Conservation (phyloP, 1,139 yeast genomes). For the Candida glucosophila region DNA sequence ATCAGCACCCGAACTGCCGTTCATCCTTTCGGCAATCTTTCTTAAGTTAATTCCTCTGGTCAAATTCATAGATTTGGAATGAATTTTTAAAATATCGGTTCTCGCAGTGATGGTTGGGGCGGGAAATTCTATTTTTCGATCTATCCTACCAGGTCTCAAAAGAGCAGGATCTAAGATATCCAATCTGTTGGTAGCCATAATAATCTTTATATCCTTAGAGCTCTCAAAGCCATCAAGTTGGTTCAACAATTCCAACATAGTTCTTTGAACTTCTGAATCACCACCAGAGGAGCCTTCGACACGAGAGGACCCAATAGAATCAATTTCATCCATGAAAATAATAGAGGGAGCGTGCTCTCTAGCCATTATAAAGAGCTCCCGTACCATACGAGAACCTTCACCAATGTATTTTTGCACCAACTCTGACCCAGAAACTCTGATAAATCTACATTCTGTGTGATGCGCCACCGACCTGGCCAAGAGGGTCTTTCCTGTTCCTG, state of each 20-base stretch:
- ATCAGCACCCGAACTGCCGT: constrained; percentile 97
- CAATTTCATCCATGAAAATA: constrained; percentile 97
- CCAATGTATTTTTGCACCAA: constrained; percentile 96
- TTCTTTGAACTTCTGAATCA: constrained; percentile 96
- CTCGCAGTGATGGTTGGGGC: constrained; percentile 96
- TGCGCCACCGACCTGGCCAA: constrained; percentile 98
- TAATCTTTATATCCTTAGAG: constrained; percentile 89
- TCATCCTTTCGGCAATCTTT: constrained; percentile 96
- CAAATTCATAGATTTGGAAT: constrained; percentile 92
- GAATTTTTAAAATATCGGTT: constrained; percentile 89
- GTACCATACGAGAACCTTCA: constrained; percentile 97
- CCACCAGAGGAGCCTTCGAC: constrained; percentile 86
- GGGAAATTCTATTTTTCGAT: constrained; percentile 95
- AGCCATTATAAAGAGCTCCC: constrained; percentile 96
- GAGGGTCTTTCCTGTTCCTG: constrained; percentile 97
- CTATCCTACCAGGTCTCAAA: constrained; percentile 95
- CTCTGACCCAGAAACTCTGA: constrained; percentile 93
- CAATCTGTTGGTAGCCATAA: constrained; percentile 96
- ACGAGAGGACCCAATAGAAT: constrained; percentile 92
- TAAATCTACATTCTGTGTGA: constrained; percentile 96
- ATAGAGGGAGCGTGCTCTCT: constrained; percentile 97
- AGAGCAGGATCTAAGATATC: constrained; percentile 96
- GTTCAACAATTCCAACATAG: constrained; percentile 92
- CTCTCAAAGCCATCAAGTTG: constrained; percentile 97
- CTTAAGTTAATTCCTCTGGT: constrained; percentile 92